Evolutionary conservation across 805 yeast genomes (phyloP).

Genomic region (Lipomyces oligophaga): DNA sequence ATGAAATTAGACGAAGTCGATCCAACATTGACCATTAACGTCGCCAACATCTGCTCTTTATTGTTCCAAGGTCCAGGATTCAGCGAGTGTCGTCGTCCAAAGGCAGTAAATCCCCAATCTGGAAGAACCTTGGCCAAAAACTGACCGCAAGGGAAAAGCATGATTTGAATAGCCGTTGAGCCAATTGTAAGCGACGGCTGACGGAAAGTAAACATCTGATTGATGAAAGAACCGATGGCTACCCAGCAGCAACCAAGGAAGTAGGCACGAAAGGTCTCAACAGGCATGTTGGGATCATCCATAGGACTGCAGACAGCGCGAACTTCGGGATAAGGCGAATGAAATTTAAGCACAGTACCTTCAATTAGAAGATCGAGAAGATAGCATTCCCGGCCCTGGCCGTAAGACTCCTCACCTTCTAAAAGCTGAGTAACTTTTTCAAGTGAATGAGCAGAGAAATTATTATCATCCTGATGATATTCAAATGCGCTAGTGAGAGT

Average conservation of each 20-base stretch:
- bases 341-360: constrained; percentile 13
- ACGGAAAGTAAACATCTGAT: constrained; percentile 50
- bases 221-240: constrained; percentile 56
- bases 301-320: constrained; percentile 57
- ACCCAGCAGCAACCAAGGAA: constrained; percentile 51
- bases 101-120: constrained; percentile 19
- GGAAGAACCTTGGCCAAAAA: constrained; percentile 23
- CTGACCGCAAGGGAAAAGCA: constrained; percentile 58
- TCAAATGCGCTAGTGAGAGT: constrained; percentile 39
- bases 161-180: constrained; percentile 61
- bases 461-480: constrained; percentile 45
- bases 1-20: constrained; percentile 7
- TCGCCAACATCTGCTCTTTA: constrained; percentile 63
- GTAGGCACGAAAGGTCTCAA: constrained; percentile 54
- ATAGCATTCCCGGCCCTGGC: constrained; percentile 12
- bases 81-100: constrained; percentile 42
- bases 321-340: constrained; percentile 58
- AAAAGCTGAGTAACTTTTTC: constrained; percentile 32
- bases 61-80: constrained; percentile 62
- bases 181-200: constrained; percentile 54
- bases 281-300: constrained; percentile 48
- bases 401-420: constrained; percentile 14
- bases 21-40: constrained; percentile 37
- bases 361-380: constrained; percentile 26
- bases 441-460: constrained; percentile 41